phyloP scores from a whole-genome alignment of 2,329 filamentous ascomycete genomes.

The Trichoderma cornu-damae region DNA sequence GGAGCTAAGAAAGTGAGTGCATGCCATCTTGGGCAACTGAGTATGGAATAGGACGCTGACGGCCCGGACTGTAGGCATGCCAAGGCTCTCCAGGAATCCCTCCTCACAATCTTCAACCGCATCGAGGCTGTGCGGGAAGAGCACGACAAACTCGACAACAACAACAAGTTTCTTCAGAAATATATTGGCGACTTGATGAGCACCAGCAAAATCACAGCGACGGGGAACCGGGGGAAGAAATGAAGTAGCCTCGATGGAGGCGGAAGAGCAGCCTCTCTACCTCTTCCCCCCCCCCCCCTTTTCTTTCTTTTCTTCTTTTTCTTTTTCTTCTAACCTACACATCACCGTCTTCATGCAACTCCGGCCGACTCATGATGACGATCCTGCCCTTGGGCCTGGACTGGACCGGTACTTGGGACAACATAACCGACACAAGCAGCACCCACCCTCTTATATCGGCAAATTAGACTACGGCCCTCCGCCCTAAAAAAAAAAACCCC shows the following conservation, averaged over 20 bases:
- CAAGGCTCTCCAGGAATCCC: constrained; percentile 78
- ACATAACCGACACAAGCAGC: neutral
- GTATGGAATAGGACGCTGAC: neutral
- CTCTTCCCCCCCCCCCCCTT: neutral
- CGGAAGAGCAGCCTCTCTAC: neutral
- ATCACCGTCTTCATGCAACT: neutral
- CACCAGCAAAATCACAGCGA: constrained; percentile 66
- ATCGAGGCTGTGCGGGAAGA: constrained; percentile 93
- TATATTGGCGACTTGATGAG: constrained; percentile 97
- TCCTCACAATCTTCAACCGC: constrained; percentile 83
- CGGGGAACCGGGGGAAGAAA: constrained; percentile 49
- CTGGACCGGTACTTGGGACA: neutral
- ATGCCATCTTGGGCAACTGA: constrained; percentile 32
- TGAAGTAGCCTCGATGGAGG: constrained; percentile 30
- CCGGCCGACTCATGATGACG: neutral
- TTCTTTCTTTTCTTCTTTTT: neutral
- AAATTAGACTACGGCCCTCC: neutral
- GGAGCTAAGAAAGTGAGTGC: constrained; percentile 50
- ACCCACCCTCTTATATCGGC: neutral
- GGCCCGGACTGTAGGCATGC: constrained; percentile 61
- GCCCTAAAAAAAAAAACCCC: constrained; percentile 1
- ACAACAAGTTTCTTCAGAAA: constrained; percentile 96
- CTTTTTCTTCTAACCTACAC: neutral
- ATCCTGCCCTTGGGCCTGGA: neutral
- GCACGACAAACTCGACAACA: constrained; percentile 92